Evolutionary conservation across 1,139 yeast species (phyloP).

Genomic region (Kodamaea ohmeri): DNA sequence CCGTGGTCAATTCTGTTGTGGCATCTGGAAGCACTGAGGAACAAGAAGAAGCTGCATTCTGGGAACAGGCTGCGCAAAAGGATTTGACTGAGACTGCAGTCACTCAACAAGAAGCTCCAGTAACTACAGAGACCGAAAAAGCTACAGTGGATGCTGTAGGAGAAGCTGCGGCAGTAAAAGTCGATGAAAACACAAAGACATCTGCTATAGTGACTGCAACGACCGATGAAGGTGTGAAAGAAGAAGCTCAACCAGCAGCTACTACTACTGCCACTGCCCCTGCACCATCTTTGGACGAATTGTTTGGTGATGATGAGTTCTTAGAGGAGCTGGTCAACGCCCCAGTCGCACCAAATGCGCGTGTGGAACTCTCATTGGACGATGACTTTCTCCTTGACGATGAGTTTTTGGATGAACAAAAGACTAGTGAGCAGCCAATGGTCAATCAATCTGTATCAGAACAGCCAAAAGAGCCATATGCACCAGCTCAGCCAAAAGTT

Average conservation of each 20-base stretch:
- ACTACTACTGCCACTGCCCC: background rate
- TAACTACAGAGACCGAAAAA: too few relatives aligned
- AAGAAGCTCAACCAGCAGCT: too few relatives aligned
- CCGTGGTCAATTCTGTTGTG: background rate
- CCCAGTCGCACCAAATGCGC: background rate
- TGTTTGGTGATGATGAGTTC: constrained; percentile 21
- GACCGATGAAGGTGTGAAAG: too few relatives aligned
- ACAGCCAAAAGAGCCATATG: too few relatives aligned
- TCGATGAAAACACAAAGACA: too few relatives aligned
- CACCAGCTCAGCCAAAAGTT: too few relatives aligned
- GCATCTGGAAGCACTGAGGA: too few relatives aligned
- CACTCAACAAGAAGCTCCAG: background rate
- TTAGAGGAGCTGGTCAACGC: constrained; percentile 11
- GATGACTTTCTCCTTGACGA: constrained; percentile 33
- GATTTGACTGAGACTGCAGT: background rate
- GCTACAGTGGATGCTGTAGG: too few relatives aligned
- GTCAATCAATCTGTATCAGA: background rate
- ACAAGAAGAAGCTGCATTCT: constrained; percentile 3
- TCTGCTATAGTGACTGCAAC: too few relatives aligned
- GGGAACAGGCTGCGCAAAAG: constrained; percentile 1
- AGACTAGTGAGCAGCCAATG: background rate
- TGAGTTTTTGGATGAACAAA: constrained; percentile 21
- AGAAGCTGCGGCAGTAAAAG: too few relatives aligned
- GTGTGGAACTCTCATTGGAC: constrained; percentile 4
- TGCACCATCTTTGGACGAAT: constrained; percentile 11